Percentiles rank a stretch among this genome's conserved stretches.
These are phyloP conservation scores for Geotrichum phurueaensis DNA, from an alignment of 1,139 yeast genomes.

Conservation along the genomic window DNA sequence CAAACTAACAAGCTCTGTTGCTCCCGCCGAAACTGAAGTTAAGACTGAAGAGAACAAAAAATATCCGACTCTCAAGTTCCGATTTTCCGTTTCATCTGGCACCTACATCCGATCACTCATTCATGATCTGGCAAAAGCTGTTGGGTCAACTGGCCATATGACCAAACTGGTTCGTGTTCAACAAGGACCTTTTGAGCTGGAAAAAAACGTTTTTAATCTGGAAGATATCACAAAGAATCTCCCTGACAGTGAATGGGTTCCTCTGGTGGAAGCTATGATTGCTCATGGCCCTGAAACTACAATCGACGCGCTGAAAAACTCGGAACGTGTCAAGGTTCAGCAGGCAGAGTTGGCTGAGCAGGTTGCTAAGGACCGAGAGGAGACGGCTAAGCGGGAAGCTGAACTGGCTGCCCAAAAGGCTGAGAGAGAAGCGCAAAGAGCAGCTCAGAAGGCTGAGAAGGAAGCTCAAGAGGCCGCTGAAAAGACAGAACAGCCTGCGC, in stretches of 20 bases:
- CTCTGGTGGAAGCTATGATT: constrained; percentile 14
- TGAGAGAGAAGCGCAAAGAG: background rate
- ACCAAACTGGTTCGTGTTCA: constrained; percentile 65
- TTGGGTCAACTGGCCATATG: constrained; percentile 84
- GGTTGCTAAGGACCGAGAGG: constrained; percentile 60
- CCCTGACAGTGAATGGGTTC: constrained; percentile 18
- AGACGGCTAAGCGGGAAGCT: constrained; percentile 76
- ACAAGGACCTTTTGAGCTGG: constrained; percentile 81
- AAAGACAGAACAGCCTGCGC: background rate
- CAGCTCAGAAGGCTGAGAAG: background rate
- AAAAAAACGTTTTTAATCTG: constrained; percentile 60
- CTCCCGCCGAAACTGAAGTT: background rate
- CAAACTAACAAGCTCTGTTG: constrained; percentile 10
- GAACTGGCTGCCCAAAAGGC: constrained; percentile 51
- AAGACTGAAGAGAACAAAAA: constrained; percentile 1
- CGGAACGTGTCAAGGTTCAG: constrained; percentile 30
- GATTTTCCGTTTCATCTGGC: constrained; percentile 84
- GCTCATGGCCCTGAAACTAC: constrained; percentile 11
- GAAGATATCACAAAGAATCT: constrained; percentile 45
- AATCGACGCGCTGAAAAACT: constrained; percentile 2
- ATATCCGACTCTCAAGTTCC: constrained; percentile 47
- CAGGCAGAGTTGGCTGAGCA: constrained; percentile 39
- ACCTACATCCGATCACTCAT: constrained; percentile 87
- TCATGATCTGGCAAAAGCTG: constrained; percentile 80
- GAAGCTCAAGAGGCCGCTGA: background rate